Conservation (phyloP, 2,329 filamentous ascomycete genomes). For the Dichotomopilus funicola region DNA sequence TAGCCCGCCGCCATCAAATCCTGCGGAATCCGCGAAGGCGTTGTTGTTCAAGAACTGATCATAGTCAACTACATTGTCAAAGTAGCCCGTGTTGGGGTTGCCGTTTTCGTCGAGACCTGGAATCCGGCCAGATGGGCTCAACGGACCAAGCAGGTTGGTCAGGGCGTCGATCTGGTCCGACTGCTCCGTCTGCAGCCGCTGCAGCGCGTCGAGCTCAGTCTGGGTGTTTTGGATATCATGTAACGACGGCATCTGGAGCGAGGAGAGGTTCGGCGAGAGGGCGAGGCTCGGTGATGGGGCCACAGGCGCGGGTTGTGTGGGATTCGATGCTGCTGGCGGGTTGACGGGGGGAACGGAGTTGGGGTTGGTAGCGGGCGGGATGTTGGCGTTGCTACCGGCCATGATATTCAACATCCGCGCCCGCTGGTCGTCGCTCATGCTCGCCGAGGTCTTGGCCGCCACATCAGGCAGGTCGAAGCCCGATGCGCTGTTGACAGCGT, state of each 20-base stretch:
- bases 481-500: constrained; percentile 43
- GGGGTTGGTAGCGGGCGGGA: constrained; percentile 20
- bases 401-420: constrained; percentile 55
- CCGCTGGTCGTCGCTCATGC: constrained; percentile 50
- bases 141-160: constrained; percentile 65
- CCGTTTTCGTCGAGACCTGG: constrained; percentile 54
- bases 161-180: constrained; percentile 70
- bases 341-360: constrained; percentile 2
- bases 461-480: constrained; percentile 50
- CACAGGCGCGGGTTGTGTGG: constrained; percentile 17
- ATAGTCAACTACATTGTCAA: constrained; percentile 40
- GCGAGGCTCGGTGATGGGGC: constrained; percentile 17
- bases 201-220: constrained; percentile 70
- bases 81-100: constrained; percentile 28
- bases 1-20: constrained; percentile 2
- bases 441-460: constrained; percentile 49
- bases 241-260: constrained; percentile 44
- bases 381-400: constrained; percentile 37
- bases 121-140: constrained; percentile 73
- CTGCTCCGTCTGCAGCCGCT: constrained; percentile 73
- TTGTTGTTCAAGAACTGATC: constrained; percentile 43
- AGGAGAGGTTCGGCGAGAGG: constrained; percentile 43
- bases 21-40: constrained; percentile 30
- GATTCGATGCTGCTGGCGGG: constrained; percentile 10
- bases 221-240: constrained; percentile 62